Percentiles rank a stretch among this genome's conserved stretches.
Conservation (phyloP, 257 asterid genomes). For the Thymus quinquecostatus region DNA sequence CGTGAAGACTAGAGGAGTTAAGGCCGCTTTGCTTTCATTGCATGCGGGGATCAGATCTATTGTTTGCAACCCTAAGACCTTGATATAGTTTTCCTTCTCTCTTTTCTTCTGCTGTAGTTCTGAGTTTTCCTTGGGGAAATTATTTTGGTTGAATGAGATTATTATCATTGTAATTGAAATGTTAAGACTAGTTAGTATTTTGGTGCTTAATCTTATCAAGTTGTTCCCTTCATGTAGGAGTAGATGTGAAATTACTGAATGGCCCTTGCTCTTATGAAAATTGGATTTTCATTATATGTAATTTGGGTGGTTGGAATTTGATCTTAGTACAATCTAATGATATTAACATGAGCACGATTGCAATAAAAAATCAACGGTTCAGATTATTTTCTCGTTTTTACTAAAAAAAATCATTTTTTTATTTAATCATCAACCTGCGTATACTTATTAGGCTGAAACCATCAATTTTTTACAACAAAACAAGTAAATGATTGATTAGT, state of each 20-base stretch:
- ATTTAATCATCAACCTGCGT: too few relatives aligned
- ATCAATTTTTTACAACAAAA: too few relatives aligned
- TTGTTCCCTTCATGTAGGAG: background rate
- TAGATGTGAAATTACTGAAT: background rate
- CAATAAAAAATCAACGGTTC: too few relatives aligned
- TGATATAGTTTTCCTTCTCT: conserved; percentile 24
- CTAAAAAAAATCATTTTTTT: too few relatives aligned
- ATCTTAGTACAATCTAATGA: too few relatives aligned
- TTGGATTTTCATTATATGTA: background rate
- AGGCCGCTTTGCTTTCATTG: conserved; percentile 23
- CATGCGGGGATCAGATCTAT: conserved; percentile 30
- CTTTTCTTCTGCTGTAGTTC: conserved; percentile 32
- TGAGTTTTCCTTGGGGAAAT: conserved; percentile 21
- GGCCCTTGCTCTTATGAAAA: background rate
- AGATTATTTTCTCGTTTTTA: too few relatives aligned
- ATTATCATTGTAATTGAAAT: conserved; percentile 35
- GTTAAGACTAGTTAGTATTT: conserved; percentile 19
- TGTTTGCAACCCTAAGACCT: conserved; percentile 23
- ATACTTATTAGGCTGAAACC: too few relatives aligned
- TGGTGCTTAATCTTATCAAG: conserved; percentile 26
- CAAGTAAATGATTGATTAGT: too few relatives aligned
- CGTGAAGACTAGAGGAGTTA: conserved; percentile 33
- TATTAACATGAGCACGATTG: too few relatives aligned
- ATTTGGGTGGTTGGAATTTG: too few relatives aligned
- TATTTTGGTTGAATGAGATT: conserved; percentile 27